Conservation (phyloP, 1,139 yeast species). For the Spathaspora sp. region DNA sequence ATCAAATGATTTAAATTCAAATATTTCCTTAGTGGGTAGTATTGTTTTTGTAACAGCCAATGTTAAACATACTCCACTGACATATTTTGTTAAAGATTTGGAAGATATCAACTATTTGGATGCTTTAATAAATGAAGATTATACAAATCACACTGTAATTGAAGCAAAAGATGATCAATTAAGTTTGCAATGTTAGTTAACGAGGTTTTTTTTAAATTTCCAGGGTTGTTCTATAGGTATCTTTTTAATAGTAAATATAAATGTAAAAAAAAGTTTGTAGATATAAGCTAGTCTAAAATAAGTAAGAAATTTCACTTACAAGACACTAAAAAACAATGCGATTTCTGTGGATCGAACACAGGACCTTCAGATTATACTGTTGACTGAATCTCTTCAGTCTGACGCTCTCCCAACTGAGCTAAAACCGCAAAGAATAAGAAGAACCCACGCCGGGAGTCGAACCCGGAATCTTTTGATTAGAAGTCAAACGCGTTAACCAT, state of each 20-base stretch:
- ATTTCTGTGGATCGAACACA: conserved; percentile 58
- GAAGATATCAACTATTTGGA: conserved; percentile 21
- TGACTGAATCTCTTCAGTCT: conserved; percentile 61
- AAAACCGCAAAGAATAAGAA: conserved; percentile 57
- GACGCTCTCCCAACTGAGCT: conserved; percentile 92
- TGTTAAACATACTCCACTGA: not conserved
- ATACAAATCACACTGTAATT: conserved; percentile 10
- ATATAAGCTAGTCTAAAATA: too few relatives aligned
- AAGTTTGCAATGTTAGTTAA: conserved; percentile 4
- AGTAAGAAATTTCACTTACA: not conserved
- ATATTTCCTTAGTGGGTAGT: conserved; percentile 26
- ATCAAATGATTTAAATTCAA: conserved; percentile 10
- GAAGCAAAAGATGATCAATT: conserved; percentile 10
- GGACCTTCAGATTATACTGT: conserved; percentile 47
- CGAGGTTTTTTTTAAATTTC: not conserved
- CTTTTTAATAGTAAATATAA: not conserved
- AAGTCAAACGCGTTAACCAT: conserved; percentile 19
- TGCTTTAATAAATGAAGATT: conserved; percentile 22
- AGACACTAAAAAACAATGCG: conserved; percentile 27
- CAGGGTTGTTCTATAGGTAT: not conserved
- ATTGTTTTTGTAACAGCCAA: conserved; percentile 17
- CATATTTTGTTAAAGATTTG: conserved; percentile 11
- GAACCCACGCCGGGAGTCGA: conserved; percentile 19
- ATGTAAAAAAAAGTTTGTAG: not conserved
- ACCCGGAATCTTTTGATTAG: conserved; percentile 19